phyloP scores from a whole-genome alignment of 805 yeast genomes.

The Lipomyces japonicus region DNA sequence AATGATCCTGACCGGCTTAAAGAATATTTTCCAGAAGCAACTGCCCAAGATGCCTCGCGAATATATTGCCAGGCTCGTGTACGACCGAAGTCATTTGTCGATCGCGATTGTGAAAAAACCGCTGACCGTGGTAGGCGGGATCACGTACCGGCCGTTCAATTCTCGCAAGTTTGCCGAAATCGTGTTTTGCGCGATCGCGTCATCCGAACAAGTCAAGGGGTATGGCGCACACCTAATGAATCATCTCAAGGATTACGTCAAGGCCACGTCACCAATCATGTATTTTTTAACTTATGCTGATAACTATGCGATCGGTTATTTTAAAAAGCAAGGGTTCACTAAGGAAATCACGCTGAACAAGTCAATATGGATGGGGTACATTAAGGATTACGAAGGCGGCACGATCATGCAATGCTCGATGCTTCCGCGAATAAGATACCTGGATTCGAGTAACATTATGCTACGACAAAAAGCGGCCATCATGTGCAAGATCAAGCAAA shows the following conservation, averaged over 20 bases:
- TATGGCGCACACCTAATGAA: constrained; percentile 99
- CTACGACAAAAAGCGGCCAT: constrained; percentile 89
- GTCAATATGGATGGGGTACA: constrained; percentile 95
- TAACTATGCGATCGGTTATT: constrained; percentile 97
- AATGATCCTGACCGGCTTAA: constrained; percentile 90
- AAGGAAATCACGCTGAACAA: constrained; percentile 87
- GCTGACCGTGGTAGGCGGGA: constrained; percentile 94
- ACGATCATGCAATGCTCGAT: constrained; percentile 96
- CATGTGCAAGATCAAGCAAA: constrained; percentile 71
- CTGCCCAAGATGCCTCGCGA: constrained; percentile 98
- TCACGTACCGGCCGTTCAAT: constrained; percentile 92
- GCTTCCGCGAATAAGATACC: constrained; percentile 82
- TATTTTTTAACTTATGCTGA: constrained; percentile 95
- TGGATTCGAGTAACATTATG: constrained; percentile 82
- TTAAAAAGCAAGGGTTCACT: constrained; percentile 96
- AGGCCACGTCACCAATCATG: constrained; percentile 77
- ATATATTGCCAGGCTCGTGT: constrained; percentile 89
- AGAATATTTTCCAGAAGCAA: constrained; percentile 94
- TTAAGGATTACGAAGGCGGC: constrained; percentile 98
- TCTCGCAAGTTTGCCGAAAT: constrained; percentile 91
- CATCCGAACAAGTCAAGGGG: constrained; percentile 96
- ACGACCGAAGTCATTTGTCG: constrained; percentile 89
- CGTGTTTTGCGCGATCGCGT: constrained; percentile 96
- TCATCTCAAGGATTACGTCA: constrained; percentile 91
- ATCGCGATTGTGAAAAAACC: constrained; percentile 96